These are phyloP conservation scores for Trichomonas tenax DNA, from an alignment of 208 protist species.

Conservation along the genomic window DNA sequence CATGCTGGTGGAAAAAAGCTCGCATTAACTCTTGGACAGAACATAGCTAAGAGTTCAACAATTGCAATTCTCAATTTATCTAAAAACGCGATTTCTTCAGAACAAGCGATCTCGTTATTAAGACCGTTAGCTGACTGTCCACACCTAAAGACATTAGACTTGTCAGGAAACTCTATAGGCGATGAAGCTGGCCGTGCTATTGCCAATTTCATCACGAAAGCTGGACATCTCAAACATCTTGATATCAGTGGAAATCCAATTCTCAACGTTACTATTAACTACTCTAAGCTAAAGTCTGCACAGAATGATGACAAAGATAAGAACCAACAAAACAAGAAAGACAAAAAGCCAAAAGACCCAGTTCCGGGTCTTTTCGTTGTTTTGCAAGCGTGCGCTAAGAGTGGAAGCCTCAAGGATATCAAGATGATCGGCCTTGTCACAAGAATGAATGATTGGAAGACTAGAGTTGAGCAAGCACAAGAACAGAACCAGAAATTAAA, in stretches of 20 bases:
- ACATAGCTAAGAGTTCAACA: background rate
- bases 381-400: background rate
- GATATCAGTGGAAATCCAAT: background rate
- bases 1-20: background rate
- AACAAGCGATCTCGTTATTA: background rate
- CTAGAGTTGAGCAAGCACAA: background rate
- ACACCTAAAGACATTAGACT: background rate
- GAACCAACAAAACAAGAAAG: background rate
- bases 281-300: background rate
- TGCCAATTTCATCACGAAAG: background rate
- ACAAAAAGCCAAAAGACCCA: background rate
- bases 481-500: background rate
- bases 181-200: background rate
- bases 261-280: background rate
- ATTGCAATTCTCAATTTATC: background rate
- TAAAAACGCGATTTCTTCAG: background rate
- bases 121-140: background rate
- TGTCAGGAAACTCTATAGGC: background rate
- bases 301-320: background rate
- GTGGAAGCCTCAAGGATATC: background rate
- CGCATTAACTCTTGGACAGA: background rate
- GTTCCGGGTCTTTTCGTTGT: background rate
- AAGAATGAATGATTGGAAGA: background rate
- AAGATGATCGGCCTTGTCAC: background rate
- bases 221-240: background rate